Conservation (phyloP, 352 stramenopile genomes). For the Phytophthora sojae region DNA sequence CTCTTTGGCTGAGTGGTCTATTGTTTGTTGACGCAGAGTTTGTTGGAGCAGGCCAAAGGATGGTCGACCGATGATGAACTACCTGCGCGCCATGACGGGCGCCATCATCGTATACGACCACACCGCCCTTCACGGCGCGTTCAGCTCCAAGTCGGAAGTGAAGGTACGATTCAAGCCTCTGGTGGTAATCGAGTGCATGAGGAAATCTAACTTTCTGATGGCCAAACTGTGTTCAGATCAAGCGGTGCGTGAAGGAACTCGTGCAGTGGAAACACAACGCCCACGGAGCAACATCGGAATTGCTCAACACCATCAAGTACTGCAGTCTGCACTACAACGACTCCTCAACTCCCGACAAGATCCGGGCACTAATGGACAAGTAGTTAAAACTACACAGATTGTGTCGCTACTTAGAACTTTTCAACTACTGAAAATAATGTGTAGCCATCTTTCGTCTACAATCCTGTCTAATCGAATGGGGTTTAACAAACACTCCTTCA, state of each 20-base stretch:
- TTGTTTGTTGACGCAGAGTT: background rate
- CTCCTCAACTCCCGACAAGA: conserved; percentile 49
- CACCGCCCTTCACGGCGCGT: conserved; percentile 49
- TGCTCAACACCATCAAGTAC: conserved; percentile 62
- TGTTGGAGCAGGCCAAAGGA: conserved; percentile 43
- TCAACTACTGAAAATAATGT: too few species aligned
- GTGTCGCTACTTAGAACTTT: background rate
- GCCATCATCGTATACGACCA: conserved; percentile 73
- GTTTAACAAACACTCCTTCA: too few species aligned
- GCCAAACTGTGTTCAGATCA: conserved; percentile 48
- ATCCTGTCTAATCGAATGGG: too few species aligned
- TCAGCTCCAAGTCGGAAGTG: conserved; percentile 63
- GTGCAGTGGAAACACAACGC: conserved; percentile 43
- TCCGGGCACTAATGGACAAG: conserved; percentile 52
- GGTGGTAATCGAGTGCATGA: background rate
- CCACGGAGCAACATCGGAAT: conserved; percentile 41
- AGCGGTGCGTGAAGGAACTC: conserved; percentile 65
- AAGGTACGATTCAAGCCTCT: conserved; percentile 39
- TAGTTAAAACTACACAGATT: conserved; percentile 14
- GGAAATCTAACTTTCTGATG: background rate
- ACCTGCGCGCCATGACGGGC: conserved; percentile 60
- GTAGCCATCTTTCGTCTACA: background rate
- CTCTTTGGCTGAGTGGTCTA: background rate
- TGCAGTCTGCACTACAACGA: conserved; percentile 67
- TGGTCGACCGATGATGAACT: conserved; percentile 48